These are phyloP conservation scores for Clonostachys solani DNA, from an alignment of 2,329 filamentous ascomycete species.

Conservation along the genomic window DNA sequence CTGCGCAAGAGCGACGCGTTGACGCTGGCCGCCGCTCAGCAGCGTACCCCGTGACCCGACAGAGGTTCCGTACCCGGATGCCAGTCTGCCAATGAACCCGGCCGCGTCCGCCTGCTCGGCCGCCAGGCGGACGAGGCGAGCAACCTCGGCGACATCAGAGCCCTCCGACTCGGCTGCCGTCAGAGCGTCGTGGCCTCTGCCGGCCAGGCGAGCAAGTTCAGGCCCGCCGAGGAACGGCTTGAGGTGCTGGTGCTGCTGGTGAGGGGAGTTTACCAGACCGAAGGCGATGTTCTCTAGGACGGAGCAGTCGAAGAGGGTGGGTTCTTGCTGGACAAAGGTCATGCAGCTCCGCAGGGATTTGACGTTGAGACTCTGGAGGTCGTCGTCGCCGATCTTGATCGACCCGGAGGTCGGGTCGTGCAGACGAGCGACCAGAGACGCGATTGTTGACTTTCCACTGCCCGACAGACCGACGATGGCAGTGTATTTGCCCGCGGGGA, in stretches of 20 bases:
- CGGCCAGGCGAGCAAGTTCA: conserved; percentile 43
- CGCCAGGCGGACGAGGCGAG: conserved; percentile 43
- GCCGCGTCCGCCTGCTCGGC: conserved; percentile 55
- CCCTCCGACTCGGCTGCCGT: conserved; percentile 36
- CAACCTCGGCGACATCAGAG: conserved; percentile 40
- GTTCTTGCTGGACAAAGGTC: conserved; percentile 40
- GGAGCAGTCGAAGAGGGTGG: conserved; percentile 37
- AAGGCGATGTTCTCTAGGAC: conserved; percentile 47
- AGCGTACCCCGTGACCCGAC: conserved; percentile 50
- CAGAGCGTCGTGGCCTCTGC: conserved; percentile 44
- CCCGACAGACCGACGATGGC: conserved; percentile 56
- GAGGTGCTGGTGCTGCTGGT: conserved; percentile 32
- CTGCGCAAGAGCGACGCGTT: conserved; percentile 54
- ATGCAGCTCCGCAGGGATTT: conserved; percentile 32
- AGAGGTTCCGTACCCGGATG: conserved; percentile 48
- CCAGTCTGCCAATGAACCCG: conserved; percentile 47
- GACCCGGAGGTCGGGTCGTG: conserved; percentile 49
- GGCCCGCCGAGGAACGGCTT: conserved; percentile 41
- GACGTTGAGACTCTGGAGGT: conserved; percentile 43
- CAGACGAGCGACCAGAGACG: conserved; percentile 49
- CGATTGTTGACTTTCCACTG: conserved; percentile 53
- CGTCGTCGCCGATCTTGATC: conserved; percentile 39
- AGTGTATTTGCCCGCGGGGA: conserved; percentile 42
- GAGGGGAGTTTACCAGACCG: conserved; percentile 38
- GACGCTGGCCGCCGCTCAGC: conserved; percentile 56